Evolutionary conservation across 345 rosid species (phyloP), one percentile per base, ranked within the genome.

Genomic region (Eucalyptus urophylla): DNA sequence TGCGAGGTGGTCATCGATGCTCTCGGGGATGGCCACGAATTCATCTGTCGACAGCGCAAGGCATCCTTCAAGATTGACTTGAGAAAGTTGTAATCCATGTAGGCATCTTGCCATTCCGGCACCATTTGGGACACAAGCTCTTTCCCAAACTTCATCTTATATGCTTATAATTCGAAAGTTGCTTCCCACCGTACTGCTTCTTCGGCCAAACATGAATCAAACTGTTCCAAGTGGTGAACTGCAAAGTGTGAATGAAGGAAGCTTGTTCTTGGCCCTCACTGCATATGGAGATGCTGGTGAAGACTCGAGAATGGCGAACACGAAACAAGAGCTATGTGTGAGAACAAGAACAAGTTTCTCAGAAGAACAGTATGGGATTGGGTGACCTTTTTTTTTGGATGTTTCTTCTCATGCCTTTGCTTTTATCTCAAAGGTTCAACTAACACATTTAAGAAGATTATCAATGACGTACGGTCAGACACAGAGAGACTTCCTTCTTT

Each of bases 61-160:
- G 93, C 89, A 37, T 94, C 90, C 86, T 87, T 67, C 8, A 95
- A 17, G 88, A 94, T 86, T 62, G 90, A 89, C 90, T 93, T 94
- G 65, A 96, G 91, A 27, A 94, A 95, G 86, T 90, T 89, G 67
- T 95, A 95, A 87, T 96, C 95, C 93, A 94, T 62, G 43, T 93
- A 95, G 15, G 96, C 97, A 62, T 93, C 96, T 13, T 93, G 92
- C 97, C 98, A 96, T 88, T 96, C 97, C 0, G 95, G 96, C 60
- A 95, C 98, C 93, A 89, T 96, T 90, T 93, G 94, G 80, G 90
- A 92, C 94, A 93, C 94, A 53, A 92, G 95, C 56, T 92, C 89
- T 88, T 95, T 95, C 14, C 96, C 95, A 16, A 94, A 95, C 90
- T 93, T 94, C 98, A 95, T 95, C 51, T 90, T 27, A 45, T 25